Base-by-base conservation (phyloP, 495 filamentous ascomycete species). In the Chaetomium fimeti region DNA sequence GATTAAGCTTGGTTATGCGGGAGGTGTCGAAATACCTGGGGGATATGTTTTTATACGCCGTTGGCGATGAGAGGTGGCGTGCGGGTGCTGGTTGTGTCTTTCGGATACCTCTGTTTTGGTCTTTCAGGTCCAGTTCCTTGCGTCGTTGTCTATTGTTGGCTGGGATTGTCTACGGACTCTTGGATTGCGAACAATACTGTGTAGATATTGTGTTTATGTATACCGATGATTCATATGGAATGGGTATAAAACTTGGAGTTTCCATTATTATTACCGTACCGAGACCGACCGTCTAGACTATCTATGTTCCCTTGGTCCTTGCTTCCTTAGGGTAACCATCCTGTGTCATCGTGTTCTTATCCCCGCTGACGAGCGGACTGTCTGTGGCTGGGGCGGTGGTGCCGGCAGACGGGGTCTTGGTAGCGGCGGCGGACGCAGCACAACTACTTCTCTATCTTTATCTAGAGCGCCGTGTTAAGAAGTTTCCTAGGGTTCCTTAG, bases 161-260 rank as follows among this genome's bases (percentile, higher is more conserved):
- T 53, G 24, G 49, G 49, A 53, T 7, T 53, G 49, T 53, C 45
- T 49, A n/a, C 24, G 49, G 49, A 53, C 27, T 53, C 22, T 18
- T 13, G 22, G 18, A 5, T 15, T 53, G 49, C 49, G 25, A 53
- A 53, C 49, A 24, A 29, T 53, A 53, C 22, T 29, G 49, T 53
- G 49, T 53, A 53, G 49, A 53, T 53, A 53, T 53, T 53, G 27
- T 53, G 49, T 53, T 53, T 53, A 53, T 53, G 25, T 27, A 29
- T 53, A 53, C 25, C 27, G 49, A 53, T 53, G 49, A 27, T 53
- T 49, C 20, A 53, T 53, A 53, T 9, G 27, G 49, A 16, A 52
- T 52, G 24, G 24, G 48, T 27, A 52, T 9, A 52, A 52, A 27
- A 22, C 6, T n/a, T 52, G 2, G 48, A 24, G 20, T 52, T 52